Evolutionary conservation across 768 basidiomycete species (phyloP), one percentile per base, ranked within the genome.

Genomic region (Naganishia antarctica): DNA sequence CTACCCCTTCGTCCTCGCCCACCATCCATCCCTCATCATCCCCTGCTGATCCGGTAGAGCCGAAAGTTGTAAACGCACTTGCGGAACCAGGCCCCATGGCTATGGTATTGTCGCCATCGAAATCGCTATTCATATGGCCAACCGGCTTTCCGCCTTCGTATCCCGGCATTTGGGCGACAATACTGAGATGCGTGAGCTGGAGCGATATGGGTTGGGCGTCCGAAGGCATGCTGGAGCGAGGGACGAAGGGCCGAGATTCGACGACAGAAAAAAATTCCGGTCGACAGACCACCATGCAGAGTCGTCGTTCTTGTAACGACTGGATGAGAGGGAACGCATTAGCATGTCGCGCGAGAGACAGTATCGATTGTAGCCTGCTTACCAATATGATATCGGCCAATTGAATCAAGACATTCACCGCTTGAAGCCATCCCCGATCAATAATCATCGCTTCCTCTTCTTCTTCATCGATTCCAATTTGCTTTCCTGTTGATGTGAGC

Each of bases 361-460:
- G n/a, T n/a, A n/a, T n/a, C n/a, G n/a, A n/a, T n/a, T n/a, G n/a
- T n/a, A n/a, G n/a, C n/a, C 34, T 45, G 34, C 62, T 53, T 21
- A 63, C 62, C 23, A 43, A n/a, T 32, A 64, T 46, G 13, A 46
- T 45, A 46, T 64, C 48, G 4, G 63, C 63, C 43, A 64, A 25
- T 31, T 64, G 63, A 29, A 64, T 59, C 21, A 64, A 40, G 21
- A 64, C 43, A 18, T 64, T 47, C 3, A 64, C 63, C 0, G 53
- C 63, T 31, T 37, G 26, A 1, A 64, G 44, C 51, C 57, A 64
- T 37, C 53, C 53, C 18, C 34, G 32, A 23, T 57, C 53, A 8
- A 57, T 57, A 26, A 57, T n/a, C 53, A 57, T 57, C 21, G 53
- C 32, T 25, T 57, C 53, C 23, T 57, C 53, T 34, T 57, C 53